Evolutionary conservation across 176 grass and related monocot genomes (phyloP), one percentile per base, ranked within the genome.

Genomic region (Pontederia paniculata): DNA sequence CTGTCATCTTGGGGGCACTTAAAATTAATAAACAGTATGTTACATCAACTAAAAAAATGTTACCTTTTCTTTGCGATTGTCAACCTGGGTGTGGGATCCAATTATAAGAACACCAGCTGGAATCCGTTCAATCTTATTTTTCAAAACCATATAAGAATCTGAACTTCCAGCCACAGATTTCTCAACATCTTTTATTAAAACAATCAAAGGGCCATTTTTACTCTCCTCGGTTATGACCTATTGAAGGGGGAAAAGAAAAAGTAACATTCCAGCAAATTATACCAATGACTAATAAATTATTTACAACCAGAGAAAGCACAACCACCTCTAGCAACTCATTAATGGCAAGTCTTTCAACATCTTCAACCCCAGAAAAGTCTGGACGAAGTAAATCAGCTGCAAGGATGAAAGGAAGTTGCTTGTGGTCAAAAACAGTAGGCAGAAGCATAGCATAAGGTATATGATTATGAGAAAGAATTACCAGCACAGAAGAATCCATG

Each of bases 61-160:
- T 91, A 91, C 94, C 94, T 98, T 98, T 67, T 98, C 94, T 84
- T 98, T 98, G 62, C 94, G 94, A 65, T 74, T 98, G 54, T 98
- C 94, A 65, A 87, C 63, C 70, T 91, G 94, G 22, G 87, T 82
- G 76, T 91, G 94, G 18, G 80, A 88, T 45, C 80, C 94, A 72
- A 98, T 76, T 62, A 98, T 81, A 62, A 98, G 83, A 74, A 98
- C 83, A 75, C 87, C 94, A 58, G 77, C 60, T 57, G 94, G 83
- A 56, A 98, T 73, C 7, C 37, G 68, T 53, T 98, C 94, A 0
- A 98, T 69, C 57, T 98, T 98, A 62, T n/a, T 84, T 66, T 82
- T 91, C 43, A 98, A 71, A 57, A 87, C 71, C 63, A 65, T 62
- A 82, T 80, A 83, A 15, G 80, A 84, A 56, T 93, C 94, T 20